Evolutionary conservation across 1,284 basidiomycete genomes (phyloP).

Genomic region (Phenoliferia sp.): DNA sequence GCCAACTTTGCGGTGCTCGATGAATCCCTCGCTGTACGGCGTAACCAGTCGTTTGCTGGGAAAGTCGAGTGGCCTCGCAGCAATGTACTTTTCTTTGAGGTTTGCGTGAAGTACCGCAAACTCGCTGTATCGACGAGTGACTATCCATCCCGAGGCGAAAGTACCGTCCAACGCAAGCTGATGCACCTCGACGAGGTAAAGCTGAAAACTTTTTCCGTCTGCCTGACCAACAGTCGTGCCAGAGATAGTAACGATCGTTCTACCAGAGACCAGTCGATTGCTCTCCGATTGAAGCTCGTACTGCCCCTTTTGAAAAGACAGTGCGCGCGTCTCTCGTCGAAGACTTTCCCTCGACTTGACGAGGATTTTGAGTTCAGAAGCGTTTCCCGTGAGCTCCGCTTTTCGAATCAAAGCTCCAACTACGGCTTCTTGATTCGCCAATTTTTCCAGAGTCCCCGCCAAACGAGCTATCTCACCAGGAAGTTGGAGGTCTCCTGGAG

Average conservation of each 20-base stretch:
- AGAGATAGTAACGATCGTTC: conserved; percentile 72
- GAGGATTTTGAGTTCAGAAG: conserved; percentile 74
- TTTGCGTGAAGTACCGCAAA: conserved; percentile 83
- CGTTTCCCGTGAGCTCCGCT: conserved; percentile 87
- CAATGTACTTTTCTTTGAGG: conserved; percentile 64
- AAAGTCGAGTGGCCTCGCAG: conserved; percentile 70
- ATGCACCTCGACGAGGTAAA: conserved; percentile 87
- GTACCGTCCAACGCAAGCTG: conserved; percentile 72
- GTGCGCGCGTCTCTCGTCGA: conserved; percentile 71
- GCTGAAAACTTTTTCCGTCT: conserved; percentile 59
- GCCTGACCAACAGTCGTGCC: conserved; percentile 63
- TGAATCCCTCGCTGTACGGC: conserved; percentile 62
- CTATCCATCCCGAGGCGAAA: conserved; percentile 79
- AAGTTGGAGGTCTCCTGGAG: conserved; percentile 78
- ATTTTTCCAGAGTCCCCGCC: conserved; percentile 64
- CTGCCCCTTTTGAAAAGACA: conserved; percentile 81
- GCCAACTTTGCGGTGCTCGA: conserved; percentile 70
- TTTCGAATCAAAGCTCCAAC: conserved; percentile 83
- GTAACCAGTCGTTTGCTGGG: conserved; percentile 87
- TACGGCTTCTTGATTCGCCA: conserved; percentile 74
- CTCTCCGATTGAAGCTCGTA: conserved; percentile 85
- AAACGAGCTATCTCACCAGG: conserved; percentile 74
- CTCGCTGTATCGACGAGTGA: conserved; percentile 87
- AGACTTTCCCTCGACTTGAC: conserved; percentile 74
- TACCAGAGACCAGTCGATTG: conserved; percentile 71